A percentile compares a stretch with the other conserved stretches of the same genome.
Evolutionary conservation across 257 asterid genomes (phyloP).

Genomic region (Solanum infundibuliforme): DNA sequence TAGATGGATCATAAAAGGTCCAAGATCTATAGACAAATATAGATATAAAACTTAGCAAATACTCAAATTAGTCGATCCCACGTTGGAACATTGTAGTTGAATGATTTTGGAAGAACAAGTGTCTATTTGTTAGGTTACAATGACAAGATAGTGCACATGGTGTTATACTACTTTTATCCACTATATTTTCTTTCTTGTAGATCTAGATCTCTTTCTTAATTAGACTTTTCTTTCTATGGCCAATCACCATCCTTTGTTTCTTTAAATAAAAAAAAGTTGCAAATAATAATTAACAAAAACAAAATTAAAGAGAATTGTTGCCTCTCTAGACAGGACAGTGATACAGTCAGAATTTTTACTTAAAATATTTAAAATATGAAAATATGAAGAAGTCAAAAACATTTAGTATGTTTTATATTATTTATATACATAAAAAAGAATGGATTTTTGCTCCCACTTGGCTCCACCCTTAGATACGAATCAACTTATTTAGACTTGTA

Average conservation of each 20-base stretch:
- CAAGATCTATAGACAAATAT: not conserved
- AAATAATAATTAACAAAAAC: not conserved
- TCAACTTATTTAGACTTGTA: not conserved
- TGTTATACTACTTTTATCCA: not conserved
- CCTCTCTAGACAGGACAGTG: fast-evolving
- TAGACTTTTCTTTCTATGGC: not conserved
- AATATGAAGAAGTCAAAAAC: not conserved
- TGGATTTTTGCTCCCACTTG: not conserved
- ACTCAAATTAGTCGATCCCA: not conserved
- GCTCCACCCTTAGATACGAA: not conserved
- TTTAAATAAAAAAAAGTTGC: not conserved
- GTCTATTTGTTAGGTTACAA: conserved; percentile 1
- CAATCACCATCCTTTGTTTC: not conserved
- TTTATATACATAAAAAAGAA: not conserved
- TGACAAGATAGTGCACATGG: not conserved
- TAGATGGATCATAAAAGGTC: not conserved
- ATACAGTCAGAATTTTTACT: no score
- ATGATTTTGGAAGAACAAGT: not conserved
- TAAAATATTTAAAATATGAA: no score
- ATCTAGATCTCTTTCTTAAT: not conserved
- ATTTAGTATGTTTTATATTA: no score
- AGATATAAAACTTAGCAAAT: not conserved
- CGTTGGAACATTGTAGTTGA: not conserved
- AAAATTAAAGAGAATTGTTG: not conserved
- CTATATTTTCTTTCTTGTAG: not conserved